phyloP scores from a whole-genome alignment of 257 asterid genomes.

The Solanum okadae region DNA sequence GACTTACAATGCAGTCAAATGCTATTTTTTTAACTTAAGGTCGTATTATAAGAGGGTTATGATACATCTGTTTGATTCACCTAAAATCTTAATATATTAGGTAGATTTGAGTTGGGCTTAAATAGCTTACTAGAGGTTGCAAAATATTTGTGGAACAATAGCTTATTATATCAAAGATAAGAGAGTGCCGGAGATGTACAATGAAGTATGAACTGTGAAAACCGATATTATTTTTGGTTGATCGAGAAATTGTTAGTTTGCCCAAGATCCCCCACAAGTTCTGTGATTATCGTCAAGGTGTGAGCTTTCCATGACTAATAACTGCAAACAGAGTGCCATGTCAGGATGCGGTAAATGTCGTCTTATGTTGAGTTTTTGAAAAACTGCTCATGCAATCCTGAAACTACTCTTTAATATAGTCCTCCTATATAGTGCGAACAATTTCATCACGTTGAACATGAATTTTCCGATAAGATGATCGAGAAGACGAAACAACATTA shows the following conservation, averaged over 20 bases:
- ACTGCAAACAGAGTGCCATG: too few relatives aligned
- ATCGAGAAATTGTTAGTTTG: not conserved
- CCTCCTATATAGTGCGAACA: too few relatives aligned
- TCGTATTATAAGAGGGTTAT: not conserved
- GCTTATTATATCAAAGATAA: not conserved
- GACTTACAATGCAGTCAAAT: not conserved
- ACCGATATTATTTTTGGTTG: too few relatives aligned
- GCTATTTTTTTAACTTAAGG: not conserved
- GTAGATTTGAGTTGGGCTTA: not conserved
- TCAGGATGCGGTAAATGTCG: too few relatives aligned
- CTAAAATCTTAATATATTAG: too few relatives aligned
- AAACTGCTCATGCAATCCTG: too few relatives aligned
- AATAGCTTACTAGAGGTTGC: not conserved
- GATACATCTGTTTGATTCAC: not conserved
- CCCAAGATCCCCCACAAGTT: not conserved
- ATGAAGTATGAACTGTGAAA: not conserved
- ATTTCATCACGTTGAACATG: too few relatives aligned
- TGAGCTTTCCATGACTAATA: not conserved
- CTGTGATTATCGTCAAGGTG: not conserved
- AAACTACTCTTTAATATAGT: too few relatives aligned
- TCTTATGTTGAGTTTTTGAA: too few relatives aligned
- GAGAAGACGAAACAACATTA: too few relatives aligned
- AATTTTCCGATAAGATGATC: too few relatives aligned
- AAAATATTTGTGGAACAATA: not conserved
- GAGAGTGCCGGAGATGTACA: not conserved